Evolutionary conservation across 202 grass and related monocot genomes (phyloP).

Genomic region (Hordeum pubiflorum): DNA sequence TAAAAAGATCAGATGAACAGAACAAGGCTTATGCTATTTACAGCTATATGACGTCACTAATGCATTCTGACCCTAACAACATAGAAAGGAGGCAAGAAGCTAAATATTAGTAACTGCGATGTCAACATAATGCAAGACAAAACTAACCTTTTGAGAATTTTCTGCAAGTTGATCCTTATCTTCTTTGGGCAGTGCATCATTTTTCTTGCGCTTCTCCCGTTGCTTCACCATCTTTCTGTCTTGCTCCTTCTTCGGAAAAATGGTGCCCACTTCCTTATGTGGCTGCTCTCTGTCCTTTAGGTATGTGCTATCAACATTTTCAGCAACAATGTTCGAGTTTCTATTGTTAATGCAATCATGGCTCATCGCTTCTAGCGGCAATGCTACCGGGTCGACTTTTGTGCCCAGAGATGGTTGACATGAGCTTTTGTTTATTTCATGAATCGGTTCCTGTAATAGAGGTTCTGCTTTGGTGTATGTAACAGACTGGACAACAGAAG

Average conservation of each 20-base stretch:
- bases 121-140: background rate
- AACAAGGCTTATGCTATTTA: constrained; percentile 9
- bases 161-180: constrained; percentile 28
- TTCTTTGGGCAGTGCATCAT: constrained; percentile 39
- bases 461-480: background rate
- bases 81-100: constrained; percentile 1
- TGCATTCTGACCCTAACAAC: background rate
- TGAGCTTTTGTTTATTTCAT: background rate
- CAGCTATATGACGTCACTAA: background rate
- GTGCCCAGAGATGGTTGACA: constrained; percentile 1
- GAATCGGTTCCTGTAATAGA: background rate
- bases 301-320: background rate
- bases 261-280: constrained; percentile 1
- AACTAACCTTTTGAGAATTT: constrained; percentile 57
- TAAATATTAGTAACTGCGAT: background rate
- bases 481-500: constrained; percentile 3
- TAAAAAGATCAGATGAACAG: background rate
- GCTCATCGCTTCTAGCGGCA: background rate
- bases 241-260: constrained; percentile 23
- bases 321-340: constrained; percentile 11
- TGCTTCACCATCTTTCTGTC: constrained; percentile 37
- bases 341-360: background rate
- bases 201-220: constrained; percentile 43
- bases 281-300: constrained; percentile 5
- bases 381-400: constrained; percentile 16